Conservation (phyloP, 2,329 filamentous ascomycete species). For the Paecilomyces sp. region DNA sequence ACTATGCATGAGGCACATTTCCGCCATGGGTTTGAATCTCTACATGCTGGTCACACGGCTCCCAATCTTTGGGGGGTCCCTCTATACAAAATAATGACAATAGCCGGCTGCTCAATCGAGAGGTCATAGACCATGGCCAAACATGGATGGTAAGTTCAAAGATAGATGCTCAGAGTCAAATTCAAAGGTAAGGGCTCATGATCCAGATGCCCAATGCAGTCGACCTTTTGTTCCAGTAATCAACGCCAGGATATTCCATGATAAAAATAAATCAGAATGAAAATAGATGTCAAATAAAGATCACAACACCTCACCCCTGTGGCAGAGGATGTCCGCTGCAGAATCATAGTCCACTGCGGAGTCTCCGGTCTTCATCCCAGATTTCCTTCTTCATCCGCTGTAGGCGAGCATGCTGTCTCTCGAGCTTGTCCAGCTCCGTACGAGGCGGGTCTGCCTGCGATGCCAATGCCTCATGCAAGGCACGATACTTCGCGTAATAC, state of each 20-base stretch:
- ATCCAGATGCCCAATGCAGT: conserved; percentile 1
- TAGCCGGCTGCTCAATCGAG: not conserved
- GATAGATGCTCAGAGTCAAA: conserved; percentile 1
- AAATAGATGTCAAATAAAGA: conserved; percentile 8
- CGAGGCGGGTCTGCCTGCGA: conserved; percentile 36
- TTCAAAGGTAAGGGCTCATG: conserved; percentile 1
- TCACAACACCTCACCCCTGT: not conserved
- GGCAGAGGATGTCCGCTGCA: not conserved
- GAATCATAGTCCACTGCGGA: conserved; percentile 15
- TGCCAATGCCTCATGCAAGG: conserved; percentile 44
- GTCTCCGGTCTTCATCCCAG: conserved; percentile 35
- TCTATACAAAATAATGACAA: not conserved
- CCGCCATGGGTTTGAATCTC: not conserved
- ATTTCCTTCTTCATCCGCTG: conserved; percentile 54
- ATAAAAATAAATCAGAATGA: conserved; percentile 3
- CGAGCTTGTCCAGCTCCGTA: conserved; percentile 46
- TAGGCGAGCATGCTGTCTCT: conserved; percentile 47
- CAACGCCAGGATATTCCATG: conserved; percentile 6
- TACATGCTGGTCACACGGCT: not conserved
- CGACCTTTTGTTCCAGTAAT: conserved; percentile 1
- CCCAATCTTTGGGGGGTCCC: not conserved
- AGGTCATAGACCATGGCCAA: not conserved
- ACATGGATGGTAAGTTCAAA: not conserved
- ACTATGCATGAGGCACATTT: not conserved
- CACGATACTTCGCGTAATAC: conserved; percentile 52